Conservation (phyloP, 768 basidiomycete genomes). For the Termitomyces sp. region DNA sequence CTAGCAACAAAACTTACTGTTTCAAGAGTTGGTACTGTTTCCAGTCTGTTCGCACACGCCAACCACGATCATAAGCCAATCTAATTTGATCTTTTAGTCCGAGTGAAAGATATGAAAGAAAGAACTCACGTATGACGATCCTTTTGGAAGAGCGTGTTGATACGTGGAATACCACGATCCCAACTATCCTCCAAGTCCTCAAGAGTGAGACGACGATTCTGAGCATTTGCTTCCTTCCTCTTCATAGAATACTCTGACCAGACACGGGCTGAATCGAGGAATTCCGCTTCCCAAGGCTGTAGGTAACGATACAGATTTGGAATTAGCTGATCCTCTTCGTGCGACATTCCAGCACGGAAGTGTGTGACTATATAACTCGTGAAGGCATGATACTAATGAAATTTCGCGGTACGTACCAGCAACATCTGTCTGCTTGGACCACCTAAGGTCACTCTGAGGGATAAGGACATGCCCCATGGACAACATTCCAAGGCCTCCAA, state of each 20-base stretch:
- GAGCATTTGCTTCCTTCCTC: constrained; percentile 98
- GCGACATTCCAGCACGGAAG: constrained; percentile 99
- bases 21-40: constrained; percentile 94
- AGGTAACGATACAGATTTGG: constrained; percentile 97
- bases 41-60: constrained; percentile 97
- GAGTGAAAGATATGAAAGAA: neutral
- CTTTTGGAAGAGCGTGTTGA: constrained; percentile 99
- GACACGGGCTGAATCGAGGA: constrained; percentile 95
- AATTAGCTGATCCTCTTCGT: constrained; percentile 91
- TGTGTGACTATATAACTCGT: constrained; percentile 65
- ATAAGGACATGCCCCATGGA: constrained; percentile 99
- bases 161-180: constrained; percentile 98
- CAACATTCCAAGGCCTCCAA: constrained; percentile 97
- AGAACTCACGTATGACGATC: constrained; percentile 80
- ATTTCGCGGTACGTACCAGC: constrained; percentile 48
- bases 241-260: constrained; percentile 99
- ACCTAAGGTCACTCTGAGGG: constrained; percentile 94
- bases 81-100: constrained; percentile 28
- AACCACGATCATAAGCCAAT: constrained; percentile 96
- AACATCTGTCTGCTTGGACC: constrained; percentile 98
- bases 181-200: constrained; percentile 98
- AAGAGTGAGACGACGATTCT: constrained; percentile 92
- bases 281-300: constrained; percentile 97
- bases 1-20: constrained; percentile 48
- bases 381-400: neutral